These are phyloP conservation scores for Gossypium anomalum DNA, from an alignment of 345 rosid species.

Conservation along the genomic window DNA sequence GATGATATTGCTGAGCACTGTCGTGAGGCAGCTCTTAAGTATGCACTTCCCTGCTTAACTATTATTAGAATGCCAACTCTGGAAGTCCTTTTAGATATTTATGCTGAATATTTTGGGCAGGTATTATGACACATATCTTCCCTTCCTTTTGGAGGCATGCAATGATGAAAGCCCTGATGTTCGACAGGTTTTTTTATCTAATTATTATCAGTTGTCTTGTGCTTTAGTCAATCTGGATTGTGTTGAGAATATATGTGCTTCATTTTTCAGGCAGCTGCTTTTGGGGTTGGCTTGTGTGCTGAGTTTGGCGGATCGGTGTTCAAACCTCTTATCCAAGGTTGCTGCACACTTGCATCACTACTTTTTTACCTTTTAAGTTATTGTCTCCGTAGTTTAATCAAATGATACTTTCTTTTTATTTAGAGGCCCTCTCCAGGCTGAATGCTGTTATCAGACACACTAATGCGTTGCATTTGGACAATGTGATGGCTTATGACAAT, in stretches of 20 bases:
- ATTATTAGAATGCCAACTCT: not conserved
- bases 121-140: conserved; percentile 61
- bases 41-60: conserved; percentile 4
- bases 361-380: conserved; percentile 1
- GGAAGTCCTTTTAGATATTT: not conserved
- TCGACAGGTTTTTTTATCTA: conserved; percentile 47
- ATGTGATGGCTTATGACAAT: conserved; percentile 70
- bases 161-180: conserved; percentile 56
- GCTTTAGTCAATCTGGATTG: conserved; percentile 1
- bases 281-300: conserved; percentile 67
- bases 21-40: conserved; percentile 59
- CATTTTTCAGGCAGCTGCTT: conserved; percentile 58
- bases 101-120: conserved; percentile 26
- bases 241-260: conserved; percentile 4
- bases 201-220: not conserved
- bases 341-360: not conserved
- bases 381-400: not conserved
- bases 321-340: conserved; percentile 64
- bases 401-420: not conserved
- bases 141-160: conserved; percentile 67
- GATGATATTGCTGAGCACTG: conserved; percentile 76
- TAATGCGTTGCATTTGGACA: conserved; percentile 46
- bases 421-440: conserved; percentile 64
- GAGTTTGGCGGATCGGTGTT: conserved; percentile 64
- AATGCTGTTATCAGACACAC: conserved; percentile 51